Conservation (phyloP, 495 filamentous ascomycete genomes). For the Polyplosphaeria fusca region DNA sequence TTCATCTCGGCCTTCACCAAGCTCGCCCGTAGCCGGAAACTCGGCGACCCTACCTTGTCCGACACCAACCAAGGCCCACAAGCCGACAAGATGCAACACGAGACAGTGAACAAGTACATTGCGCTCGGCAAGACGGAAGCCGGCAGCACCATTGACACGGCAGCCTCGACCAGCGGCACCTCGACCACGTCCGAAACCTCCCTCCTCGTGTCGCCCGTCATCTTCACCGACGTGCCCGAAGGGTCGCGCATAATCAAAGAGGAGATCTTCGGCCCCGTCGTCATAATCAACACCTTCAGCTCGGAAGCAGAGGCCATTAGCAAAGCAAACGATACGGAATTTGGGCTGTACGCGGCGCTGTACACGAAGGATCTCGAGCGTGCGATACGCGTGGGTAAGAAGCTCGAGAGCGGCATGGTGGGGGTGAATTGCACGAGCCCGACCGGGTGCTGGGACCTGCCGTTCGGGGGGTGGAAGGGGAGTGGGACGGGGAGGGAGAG, state of each 20-base stretch:
- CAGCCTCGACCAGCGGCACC: constrained; percentile 48
- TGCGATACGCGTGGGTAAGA: constrained; percentile 68
- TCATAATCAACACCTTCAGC: constrained; percentile 65
- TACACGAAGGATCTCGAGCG: constrained; percentile 75
- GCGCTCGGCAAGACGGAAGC: constrained; percentile 59
- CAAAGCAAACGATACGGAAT: constrained; percentile 78
- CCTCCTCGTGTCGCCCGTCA: constrained; percentile 57
- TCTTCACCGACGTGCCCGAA: constrained; percentile 69
- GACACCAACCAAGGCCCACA: constrained; percentile 73
- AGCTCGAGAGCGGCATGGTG: constrained; percentile 46
- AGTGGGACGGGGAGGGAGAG: constrained; percentile 23
- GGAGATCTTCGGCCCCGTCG: constrained; percentile 79
- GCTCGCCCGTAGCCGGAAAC: constrained; percentile 62
- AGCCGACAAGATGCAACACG: constrained; percentile 61
- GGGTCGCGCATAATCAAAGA: constrained; percentile 65
- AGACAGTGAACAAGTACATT: constrained; percentile 65
- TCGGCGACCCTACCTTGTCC: constrained; percentile 63
- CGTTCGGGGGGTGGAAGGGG: constrained; percentile 30
- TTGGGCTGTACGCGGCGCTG: constrained; percentile 76
- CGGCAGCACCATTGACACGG: constrained; percentile 38
- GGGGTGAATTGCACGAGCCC: constrained; percentile 26
- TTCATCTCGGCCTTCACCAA: constrained; percentile 62
- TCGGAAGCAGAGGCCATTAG: constrained; percentile 66
- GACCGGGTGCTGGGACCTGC: constrained; percentile 20
- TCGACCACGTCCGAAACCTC: constrained; percentile 60